Evolutionary conservation across 1,284 basidiomycete species (phyloP).

Genomic region (Amylostereum areolatum): DNA sequence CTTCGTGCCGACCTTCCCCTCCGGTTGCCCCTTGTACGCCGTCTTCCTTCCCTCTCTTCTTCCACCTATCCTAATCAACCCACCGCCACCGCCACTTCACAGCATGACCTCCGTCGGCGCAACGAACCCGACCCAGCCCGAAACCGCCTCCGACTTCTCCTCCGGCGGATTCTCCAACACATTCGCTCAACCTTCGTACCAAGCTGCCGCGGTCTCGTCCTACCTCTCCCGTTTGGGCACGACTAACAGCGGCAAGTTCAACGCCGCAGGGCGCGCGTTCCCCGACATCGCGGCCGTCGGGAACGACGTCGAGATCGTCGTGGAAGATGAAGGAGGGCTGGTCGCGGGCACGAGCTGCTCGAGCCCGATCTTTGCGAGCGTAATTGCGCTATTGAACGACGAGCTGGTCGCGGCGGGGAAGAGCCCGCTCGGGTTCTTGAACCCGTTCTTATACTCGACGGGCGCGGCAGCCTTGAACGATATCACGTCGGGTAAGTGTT

Average conservation of each 20-base stretch:
- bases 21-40: conserved; percentile 40
- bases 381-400: conserved; percentile 56
- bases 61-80: conserved; percentile 8
- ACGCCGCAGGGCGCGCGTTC: conserved; percentile 21
- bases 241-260: conserved; percentile 20
- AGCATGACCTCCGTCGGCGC: conserved; percentile 56
- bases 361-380: conserved; percentile 54
- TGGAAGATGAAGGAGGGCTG: conserved; percentile 36
- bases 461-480: conserved; percentile 49
- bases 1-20: conserved; percentile 73
- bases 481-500: conserved; percentile 40
- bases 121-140: conserved; percentile 42
- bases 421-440: conserved; percentile 52
- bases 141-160: conserved; percentile 38
- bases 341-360: conserved; percentile 56
- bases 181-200: conserved; percentile 35
- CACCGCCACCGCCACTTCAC: not conserved
- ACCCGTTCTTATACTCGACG: conserved; percentile 50
- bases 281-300: conserved; percentile 54
- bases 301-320: conserved; percentile 50
- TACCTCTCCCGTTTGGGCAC: conserved; percentile 23
- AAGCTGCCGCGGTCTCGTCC: conserved; percentile 25
- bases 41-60: conserved; percentile 13
- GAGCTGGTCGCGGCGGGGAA: conserved; percentile 44
- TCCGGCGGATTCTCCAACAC: conserved; percentile 41